Conservation (phyloP, 805 yeast genomes). For the Candida jianshihensis region DNA sequence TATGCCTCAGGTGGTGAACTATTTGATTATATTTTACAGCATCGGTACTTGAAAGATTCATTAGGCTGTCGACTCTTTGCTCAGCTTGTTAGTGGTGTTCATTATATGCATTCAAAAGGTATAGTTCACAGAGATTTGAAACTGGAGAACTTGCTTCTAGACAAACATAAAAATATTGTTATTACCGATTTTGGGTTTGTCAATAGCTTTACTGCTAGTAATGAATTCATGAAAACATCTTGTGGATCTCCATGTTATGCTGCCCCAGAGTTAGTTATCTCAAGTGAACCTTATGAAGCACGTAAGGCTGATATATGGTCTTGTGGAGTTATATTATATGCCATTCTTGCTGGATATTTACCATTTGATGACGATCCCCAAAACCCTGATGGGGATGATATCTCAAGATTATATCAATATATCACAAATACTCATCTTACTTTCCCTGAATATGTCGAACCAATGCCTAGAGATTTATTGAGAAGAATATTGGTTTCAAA, state of each 20-base stretch:
- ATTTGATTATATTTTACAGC: conserved; percentile 84
- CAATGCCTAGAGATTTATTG: conserved; percentile 84
- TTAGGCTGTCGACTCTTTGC: conserved; percentile 85
- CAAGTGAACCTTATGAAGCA: conserved; percentile 83
- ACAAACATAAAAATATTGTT: conserved; percentile 53
- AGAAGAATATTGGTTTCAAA: conserved; percentile 80
- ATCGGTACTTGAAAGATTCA: conserved; percentile 79
- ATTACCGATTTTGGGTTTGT: conserved; percentile 84
- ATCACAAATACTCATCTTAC: conserved; percentile 88
- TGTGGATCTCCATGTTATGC: conserved; percentile 99
- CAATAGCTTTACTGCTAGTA: conserved; percentile 55
- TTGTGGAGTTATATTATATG: conserved; percentile 89
- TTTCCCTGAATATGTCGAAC: conserved; percentile 89
- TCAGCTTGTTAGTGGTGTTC: conserved; percentile 89
- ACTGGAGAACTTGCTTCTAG: conserved; percentile 60
- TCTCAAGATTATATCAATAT: conserved; percentile 82
- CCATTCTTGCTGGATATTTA: conserved; percentile 94
- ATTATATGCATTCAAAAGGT: conserved; percentile 68
- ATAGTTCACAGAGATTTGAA: conserved; percentile 69
- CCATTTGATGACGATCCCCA: conserved; percentile 98
- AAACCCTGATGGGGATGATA: conserved; percentile 94
- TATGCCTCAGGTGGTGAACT: conserved; percentile 97
- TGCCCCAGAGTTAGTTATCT: conserved; percentile 92
- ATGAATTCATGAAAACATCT: conserved; percentile 84
- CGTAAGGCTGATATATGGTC: conserved; percentile 96